Evolutionary conservation across 192 early-diverging fungal genomes (phyloP).

Genomic region (Paraglomus brasilianum): DNA sequence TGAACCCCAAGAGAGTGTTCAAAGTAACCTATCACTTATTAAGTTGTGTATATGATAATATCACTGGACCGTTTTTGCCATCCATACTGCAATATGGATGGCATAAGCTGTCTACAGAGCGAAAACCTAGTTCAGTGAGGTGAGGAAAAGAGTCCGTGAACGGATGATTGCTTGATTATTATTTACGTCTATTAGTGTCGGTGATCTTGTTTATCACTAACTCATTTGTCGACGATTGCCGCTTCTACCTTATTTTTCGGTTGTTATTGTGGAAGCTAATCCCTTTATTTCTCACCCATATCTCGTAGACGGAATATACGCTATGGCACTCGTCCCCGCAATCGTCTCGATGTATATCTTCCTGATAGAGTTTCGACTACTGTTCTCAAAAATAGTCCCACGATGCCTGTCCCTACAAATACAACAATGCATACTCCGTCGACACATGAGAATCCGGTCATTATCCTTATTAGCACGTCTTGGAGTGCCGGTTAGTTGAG

Average conservation of each 20-base stretch:
- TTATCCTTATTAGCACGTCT: constrained; percentile 28
- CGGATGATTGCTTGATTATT: not conserved
- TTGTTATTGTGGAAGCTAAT: too few species aligned
- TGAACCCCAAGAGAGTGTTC: constrained; percentile 24
- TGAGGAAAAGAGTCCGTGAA: not conserved
- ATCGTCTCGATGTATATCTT: constrained; percentile 11
- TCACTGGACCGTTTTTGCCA: constrained; percentile 27
- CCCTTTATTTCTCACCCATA: not conserved
- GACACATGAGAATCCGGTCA: constrained; percentile 2
- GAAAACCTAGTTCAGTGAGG: constrained; percentile 9
- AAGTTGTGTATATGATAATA: constrained; percentile 19
- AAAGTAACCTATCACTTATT: constrained; percentile 24
- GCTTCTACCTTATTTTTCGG: too few species aligned
- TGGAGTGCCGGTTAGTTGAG: constrained; percentile 23
- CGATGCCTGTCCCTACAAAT: not conserved
- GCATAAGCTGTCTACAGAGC: constrained; percentile 21
- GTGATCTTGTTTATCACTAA: not conserved
- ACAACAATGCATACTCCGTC: not conserved
- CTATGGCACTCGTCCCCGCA: constrained; percentile 13
- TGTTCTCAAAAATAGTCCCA: not conserved
- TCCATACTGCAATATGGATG: constrained; percentile 30
- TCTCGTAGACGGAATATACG: not conserved
- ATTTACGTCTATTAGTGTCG: not conserved
- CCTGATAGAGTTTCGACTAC: not conserved
- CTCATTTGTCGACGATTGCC: too few species aligned